Base-by-base conservation (phyloP, 306 rosid genomes). In the Alnus glutinosa region DNA sequence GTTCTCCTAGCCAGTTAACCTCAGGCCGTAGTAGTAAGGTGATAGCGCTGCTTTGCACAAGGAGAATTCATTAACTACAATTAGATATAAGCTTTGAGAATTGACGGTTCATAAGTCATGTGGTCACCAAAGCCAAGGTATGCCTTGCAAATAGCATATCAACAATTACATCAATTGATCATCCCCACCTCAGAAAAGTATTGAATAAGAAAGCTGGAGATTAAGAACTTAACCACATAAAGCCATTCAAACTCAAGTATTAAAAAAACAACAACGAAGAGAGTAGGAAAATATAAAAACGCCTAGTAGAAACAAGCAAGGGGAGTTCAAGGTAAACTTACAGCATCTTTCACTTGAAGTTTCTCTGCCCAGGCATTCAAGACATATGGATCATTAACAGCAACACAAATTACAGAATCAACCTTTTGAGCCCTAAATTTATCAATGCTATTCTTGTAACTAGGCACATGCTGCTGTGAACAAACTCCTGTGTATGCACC, bases 401-500 rank as follows among this genome's bases (percentile, higher is more conserved):
- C 85, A 46, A 94, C 97, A 64, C 98, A 94, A 80, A 94, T 80
- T 10, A 92, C 95, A 71, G 97, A 89, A 78, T 94, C 95, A 47
- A 92, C 71, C 62, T 97, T 93, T 76, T 89, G 90, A 28, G 87
- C 93, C 91, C 88, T 94, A 81, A 92, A 89, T 83, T 92, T 90
- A 9, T 88, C 92, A 76, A 87, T 75, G 55, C 84, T 93, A 52
- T 90, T 89, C 84, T 85, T 92, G 92, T 92, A 94, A 80, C 95
- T 47, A 58, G 98, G 97, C 51, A 94, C 97, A 78, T 94, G 98
- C 87, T 91, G 89, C 85, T 61, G 79, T 47, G 98, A 91, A 85
- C 98, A 94, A 76, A 94, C 98, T 66, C 98, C 97, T 0, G 97
- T 94, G 42, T 91, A 91, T 74, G 98, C 98, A 83, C 98, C 98